Percentiles rank a stretch among this genome's conserved stretches.
phyloP scores from a whole-genome alignment of 352 stramenopile species.

The Pythium guiyangense region DNA sequence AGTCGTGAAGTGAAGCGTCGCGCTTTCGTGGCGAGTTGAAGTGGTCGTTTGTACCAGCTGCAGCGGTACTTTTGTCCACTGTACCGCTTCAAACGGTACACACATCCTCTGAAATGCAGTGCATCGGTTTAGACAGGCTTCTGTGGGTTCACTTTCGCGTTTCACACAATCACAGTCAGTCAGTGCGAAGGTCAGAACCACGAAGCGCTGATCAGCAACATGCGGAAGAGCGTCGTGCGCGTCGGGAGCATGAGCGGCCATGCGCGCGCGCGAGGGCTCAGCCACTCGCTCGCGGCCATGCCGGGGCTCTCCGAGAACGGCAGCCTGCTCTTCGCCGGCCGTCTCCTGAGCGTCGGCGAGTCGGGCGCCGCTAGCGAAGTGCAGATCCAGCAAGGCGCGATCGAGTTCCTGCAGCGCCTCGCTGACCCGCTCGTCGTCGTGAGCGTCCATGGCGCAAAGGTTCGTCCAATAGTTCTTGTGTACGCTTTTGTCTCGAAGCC shows the following conservation, averaged over 20 bases:
- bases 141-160: too few species aligned
- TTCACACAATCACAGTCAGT: too few species aligned
- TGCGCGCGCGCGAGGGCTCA: conserved; percentile 1
- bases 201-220: background rate
- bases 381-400: conserved; percentile 67
- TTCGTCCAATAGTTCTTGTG: background rate
- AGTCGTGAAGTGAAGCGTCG: too few species aligned
- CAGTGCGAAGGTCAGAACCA: too few species aligned
- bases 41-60: too few species aligned
- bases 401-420: conserved; percentile 70
- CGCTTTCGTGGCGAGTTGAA: too few species aligned
- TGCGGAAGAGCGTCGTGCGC: conserved; percentile 16
- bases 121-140: too few species aligned
- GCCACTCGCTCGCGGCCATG: conserved; percentile 3
- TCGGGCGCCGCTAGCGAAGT: conserved; percentile 30
- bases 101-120: too few species aligned
- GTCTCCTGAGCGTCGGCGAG: conserved; percentile 46
- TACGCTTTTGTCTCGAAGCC: too few species aligned
- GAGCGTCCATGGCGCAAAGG: conserved; percentile 56
- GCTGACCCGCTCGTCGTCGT: conserved; percentile 62
- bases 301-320: conserved; percentile 13
- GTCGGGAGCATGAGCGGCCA: conserved; percentile 9
- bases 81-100: too few species aligned
- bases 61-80: too few species aligned
- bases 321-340: conserved; percentile 60